Conservation (phyloP, 2,329 filamentous ascomycete genomes). For the Trichoderma semiorbis region DNA sequence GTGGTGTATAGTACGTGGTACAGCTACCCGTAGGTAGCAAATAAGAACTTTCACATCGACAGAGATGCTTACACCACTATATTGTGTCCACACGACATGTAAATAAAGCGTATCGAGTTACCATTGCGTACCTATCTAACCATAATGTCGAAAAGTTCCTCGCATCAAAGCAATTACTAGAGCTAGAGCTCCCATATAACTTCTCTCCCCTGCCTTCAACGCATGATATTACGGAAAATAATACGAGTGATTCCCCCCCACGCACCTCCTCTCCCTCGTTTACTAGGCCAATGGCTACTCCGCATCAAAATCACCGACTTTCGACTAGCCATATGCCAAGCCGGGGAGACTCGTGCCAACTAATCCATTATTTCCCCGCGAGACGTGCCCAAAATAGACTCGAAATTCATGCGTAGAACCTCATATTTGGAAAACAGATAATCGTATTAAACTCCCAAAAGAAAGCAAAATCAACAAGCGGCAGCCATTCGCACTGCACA, state of each 20-base stretch:
- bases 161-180: background rate
- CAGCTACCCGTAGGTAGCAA: background rate
- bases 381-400: background rate
- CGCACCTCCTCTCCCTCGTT: background rate
- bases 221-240: background rate
- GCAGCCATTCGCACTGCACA: background rate
- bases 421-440: background rate
- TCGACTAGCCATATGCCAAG: background rate
- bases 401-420: background rate
- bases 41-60: background rate
- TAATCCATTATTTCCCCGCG: background rate
- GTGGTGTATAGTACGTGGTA: background rate
- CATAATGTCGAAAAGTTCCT: background rate
- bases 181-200: background rate
- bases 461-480: background rate
- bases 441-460: background rate
- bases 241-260: background rate
- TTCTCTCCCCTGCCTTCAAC: background rate
- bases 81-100: background rate
- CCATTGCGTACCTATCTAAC: background rate
- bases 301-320: background rate
- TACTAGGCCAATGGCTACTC: background rate
- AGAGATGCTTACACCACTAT: background rate
- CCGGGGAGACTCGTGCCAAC: background rate
- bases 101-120: background rate